phyloP scores from a whole-genome alignment of 805 yeast genomes.

The Candida awuae region DNA sequence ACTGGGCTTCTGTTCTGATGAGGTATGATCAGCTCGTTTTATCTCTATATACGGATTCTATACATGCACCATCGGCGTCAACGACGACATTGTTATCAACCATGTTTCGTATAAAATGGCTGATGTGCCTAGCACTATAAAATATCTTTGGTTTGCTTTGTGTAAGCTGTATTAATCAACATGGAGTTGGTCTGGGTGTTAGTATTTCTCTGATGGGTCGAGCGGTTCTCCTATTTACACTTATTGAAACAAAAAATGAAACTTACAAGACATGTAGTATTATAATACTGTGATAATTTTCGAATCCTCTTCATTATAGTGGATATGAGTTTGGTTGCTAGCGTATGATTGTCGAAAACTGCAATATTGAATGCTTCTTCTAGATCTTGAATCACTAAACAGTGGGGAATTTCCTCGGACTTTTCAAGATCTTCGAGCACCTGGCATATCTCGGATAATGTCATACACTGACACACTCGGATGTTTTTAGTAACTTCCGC shows the following conservation, averaged over 20 bases:
- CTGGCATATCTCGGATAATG: neutral
- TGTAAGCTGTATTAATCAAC: neutral
- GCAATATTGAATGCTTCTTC: constrained; percentile 22
- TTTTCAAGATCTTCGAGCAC: neutral
- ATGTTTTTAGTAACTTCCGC: neutral
- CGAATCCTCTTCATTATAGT: constrained; percentile 15
- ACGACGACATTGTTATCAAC: constrained; percentile 18
- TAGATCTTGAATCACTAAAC: constrained; percentile 23
- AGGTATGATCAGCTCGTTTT: neutral
- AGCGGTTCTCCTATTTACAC: neutral
- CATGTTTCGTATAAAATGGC: constrained; percentile 15
- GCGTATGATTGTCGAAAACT: constrained; percentile 16
- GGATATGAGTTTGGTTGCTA: constrained; percentile 4
- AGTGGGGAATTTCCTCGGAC: neutral
- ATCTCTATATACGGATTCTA: neutral
- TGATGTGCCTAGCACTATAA: constrained; percentile 19
- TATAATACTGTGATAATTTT: constrained; percentile 16
- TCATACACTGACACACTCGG: neutral
- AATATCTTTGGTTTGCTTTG: constrained; percentile 1
- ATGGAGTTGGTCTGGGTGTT: too few species aligned
- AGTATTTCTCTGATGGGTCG: neutral
- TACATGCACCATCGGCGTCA: neutral
- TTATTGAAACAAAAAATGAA: neutral
- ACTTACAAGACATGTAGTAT: constrained; percentile 20
- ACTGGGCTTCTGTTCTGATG: too few species aligned